Conservation (phyloP, 2,329 filamentous ascomycete genomes). For the Sporothrix brasiliensis region DNA sequence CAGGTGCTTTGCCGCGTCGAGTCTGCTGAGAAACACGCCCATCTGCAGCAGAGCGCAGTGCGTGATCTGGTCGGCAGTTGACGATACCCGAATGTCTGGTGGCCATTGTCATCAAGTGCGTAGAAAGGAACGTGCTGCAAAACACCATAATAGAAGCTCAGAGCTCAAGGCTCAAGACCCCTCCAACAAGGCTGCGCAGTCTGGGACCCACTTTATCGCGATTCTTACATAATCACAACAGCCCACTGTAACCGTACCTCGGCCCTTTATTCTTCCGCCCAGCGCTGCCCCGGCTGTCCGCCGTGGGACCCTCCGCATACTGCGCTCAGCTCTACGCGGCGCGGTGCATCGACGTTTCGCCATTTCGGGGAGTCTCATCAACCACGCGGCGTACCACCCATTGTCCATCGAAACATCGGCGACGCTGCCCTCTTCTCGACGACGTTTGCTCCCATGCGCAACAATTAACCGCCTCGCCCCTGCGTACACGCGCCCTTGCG, state of each 20-base stretch:
- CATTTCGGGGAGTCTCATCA: constrained; percentile 10
- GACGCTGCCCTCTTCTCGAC: background rate
- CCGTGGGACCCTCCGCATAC: constrained; percentile 25
- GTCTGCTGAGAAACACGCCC: constrained; percentile 8
- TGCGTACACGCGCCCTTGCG: constrained; percentile 26
- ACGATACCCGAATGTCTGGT: constrained; percentile 3
- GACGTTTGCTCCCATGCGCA: background rate
- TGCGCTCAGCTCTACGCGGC: constrained; percentile 20
- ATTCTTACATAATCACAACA: background rate
- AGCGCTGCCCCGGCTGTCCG: background rate
- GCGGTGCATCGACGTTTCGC: constrained; percentile 22
- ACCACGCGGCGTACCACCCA: background rate
- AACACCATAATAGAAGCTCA: background rate
- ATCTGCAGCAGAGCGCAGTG: background rate
- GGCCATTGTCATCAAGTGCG: background rate
- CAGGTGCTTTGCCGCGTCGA: background rate
- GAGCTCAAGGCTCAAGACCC: background rate
- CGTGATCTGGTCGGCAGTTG: constrained; percentile 4
- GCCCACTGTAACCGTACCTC: background rate
- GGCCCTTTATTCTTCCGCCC: constrained; percentile 28
- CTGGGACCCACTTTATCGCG: background rate
- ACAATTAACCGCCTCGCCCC: background rate
- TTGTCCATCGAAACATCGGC: constrained; percentile 16
- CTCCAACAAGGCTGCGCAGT: constrained; percentile 16
- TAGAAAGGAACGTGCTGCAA: background rate